Conservation (phyloP, 2,329 filamentous ascomycete genomes). For the Colletotrichum liriopes region DNA sequence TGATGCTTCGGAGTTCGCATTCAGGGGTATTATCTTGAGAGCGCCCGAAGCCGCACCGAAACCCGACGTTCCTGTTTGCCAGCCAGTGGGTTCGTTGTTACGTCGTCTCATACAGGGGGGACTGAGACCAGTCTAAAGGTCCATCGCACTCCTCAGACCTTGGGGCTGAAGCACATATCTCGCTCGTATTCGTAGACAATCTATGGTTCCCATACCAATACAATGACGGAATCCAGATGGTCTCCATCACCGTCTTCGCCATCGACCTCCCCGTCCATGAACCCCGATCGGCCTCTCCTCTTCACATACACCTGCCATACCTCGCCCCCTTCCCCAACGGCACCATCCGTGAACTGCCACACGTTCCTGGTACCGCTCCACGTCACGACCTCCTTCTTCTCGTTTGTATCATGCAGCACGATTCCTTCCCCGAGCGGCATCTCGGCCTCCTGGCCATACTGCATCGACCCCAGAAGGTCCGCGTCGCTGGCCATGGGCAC, state of each 20-base stretch:
- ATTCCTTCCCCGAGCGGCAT: constrained; percentile 50
- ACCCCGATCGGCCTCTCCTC: constrained; percentile 31
- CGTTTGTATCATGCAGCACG: constrained; percentile 50
- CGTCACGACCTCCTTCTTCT: constrained; percentile 51
- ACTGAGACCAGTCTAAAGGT: no score
- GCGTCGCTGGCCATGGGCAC: constrained; percentile 35
- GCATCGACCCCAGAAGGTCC: constrained; percentile 28
- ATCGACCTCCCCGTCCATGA: constrained; percentile 39
- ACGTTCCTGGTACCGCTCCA: constrained; percentile 56
- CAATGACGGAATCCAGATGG: constrained; percentile 57
- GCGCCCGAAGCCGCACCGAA: no score
- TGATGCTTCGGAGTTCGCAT: no score
- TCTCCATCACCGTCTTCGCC: constrained; percentile 47
- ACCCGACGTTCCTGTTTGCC: no score
- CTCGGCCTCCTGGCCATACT: constrained; percentile 33
- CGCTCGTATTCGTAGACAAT: no score
- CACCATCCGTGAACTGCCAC: constrained; percentile 60
- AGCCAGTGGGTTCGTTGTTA: no score
- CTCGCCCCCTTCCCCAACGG: constrained; percentile 52
- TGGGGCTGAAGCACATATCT: background rate
- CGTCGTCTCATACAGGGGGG: no score
- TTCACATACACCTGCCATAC: constrained; percentile 66
- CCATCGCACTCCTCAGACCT: background rate
- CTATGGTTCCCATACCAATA: constrained; percentile 57
- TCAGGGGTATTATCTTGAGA: no score